A percentile compares a stretch with the other conserved stretches of the same genome.
Conservation (phyloP, 495 filamentous ascomycete genomes). For the Penicillium bialowiezense region DNA sequence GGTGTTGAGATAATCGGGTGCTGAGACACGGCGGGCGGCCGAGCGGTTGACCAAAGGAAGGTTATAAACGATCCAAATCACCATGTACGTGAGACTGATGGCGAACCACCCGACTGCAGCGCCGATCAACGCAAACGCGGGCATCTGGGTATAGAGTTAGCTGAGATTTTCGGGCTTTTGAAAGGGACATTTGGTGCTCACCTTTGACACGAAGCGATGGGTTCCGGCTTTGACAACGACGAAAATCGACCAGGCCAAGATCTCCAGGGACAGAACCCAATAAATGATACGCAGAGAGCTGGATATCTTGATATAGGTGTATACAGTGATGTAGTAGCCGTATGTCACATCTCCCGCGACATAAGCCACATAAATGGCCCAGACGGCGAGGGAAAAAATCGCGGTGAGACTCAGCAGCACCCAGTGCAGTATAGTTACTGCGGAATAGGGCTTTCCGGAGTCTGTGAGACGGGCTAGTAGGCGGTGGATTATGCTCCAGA, state of each 20-base stretch:
- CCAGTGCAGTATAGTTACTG: conserved; percentile 18
- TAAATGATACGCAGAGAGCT: conserved; percentile 6
- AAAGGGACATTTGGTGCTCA: no score
- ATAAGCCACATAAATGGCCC: conserved; percentile 13
- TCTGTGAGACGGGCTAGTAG: conserved; percentile 17
- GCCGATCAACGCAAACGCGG: conserved; percentile 10
- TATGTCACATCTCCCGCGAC: neutral
- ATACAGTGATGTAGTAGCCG: no score
- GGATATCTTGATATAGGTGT: neutral
- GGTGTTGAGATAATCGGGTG: conserved; percentile 13
- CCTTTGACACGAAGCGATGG: conserved; percentile 18
- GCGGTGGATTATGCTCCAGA: conserved; percentile 22
- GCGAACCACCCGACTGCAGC: conserved; percentile 22
- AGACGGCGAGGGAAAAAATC: conserved; percentile 14
- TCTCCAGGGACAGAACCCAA: conserved; percentile 19
- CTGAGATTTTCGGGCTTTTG: neutral
- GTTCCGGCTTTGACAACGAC: conserved; percentile 19
- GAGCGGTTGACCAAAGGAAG: no score
- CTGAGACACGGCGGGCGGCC: no score
- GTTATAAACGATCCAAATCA: conserved; percentile 18
- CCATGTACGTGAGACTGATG: conserved; percentile 9
- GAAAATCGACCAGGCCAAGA: conserved; percentile 19
- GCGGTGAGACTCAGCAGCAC: conserved; percentile 12
- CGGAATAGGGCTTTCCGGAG: conserved; percentile 14
- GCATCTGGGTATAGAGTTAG: conserved; percentile 10